phyloP scores from a whole-genome alignment of 1,284 basidiomycete genomes.

The Heliocybe sulcata region DNA sequence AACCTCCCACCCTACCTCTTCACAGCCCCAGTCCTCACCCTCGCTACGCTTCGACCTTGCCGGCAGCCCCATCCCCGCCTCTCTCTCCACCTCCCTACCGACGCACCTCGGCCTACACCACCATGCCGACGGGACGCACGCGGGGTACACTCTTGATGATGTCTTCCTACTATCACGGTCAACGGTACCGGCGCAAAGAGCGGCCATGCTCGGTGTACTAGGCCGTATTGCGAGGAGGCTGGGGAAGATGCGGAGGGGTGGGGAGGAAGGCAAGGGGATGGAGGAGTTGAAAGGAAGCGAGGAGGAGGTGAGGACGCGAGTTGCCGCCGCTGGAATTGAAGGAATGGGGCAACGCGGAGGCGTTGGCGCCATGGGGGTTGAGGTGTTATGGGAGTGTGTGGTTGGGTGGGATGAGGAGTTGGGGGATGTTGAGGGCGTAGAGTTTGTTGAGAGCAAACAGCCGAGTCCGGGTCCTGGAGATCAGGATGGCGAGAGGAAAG shows the following conservation, averaged over 20 bases:
- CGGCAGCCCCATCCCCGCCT: conserved; percentile 54
- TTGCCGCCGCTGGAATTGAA: conserved; percentile 59
- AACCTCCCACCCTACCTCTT: conserved; percentile 22
- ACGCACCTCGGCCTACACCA: conserved; percentile 88
- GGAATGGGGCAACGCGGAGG: conserved; percentile 62
- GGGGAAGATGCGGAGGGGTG: conserved; percentile 18
- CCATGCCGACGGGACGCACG: conserved; percentile 72
- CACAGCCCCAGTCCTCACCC: conserved; percentile 16
- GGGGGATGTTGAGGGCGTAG: conserved; percentile 38
- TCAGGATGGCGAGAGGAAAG: conserved; percentile 4
- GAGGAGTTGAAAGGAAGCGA: conserved; percentile 38
- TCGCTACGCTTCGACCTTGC: conserved; percentile 68
- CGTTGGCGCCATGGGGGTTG: conserved; percentile 58
- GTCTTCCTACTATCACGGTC: conserved; percentile 80
- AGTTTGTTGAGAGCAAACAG: conserved; percentile 29
- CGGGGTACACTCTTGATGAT: conserved; percentile 87
- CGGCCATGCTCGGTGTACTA: conserved; percentile 76
- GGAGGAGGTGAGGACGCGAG: conserved; percentile 42
- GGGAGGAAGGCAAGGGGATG: conserved; percentile 11
- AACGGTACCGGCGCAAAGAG: conserved; percentile 78
- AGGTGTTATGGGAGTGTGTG: conserved; percentile 64
- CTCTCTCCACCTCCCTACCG: conserved; percentile 50
- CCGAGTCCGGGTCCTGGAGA: conserved; percentile 7
- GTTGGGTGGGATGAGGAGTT: conserved; percentile 49
- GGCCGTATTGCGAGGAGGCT: conserved; percentile 48